Conservation (phyloP, 345 rosid species). For the Euphorbia tirucalli region DNA sequence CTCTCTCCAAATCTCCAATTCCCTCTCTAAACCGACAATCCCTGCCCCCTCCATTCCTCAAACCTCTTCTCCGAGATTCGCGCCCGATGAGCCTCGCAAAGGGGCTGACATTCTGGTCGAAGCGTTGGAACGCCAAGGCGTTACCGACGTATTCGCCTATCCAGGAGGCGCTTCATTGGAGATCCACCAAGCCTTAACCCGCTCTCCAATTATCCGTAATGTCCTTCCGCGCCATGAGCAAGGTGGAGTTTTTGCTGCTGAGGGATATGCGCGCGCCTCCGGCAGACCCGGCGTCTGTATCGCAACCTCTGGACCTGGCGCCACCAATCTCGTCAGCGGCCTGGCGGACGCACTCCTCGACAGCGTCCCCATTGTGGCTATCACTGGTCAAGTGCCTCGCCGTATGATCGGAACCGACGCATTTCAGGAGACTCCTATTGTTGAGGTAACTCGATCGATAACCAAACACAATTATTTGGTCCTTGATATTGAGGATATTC, state of each 20-base stretch:
- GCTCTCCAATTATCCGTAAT: slow-evolving; percentile 67
- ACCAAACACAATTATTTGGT: slow-evolving; percentile 89
- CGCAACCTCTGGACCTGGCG: slow-evolving; percentile 96
- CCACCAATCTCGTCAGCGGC: slow-evolving; percentile 85
- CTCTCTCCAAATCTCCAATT: slow-evolving; percentile 30
- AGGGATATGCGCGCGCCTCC: slow-evolving; percentile 87
- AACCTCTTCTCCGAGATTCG: slow-evolving; percentile 41
- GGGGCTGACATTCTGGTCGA: slow-evolving; percentile 94
- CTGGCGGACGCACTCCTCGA: slow-evolving; percentile 89
- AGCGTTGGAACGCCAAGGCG: slow-evolving; percentile 87
- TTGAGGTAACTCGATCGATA: slow-evolving; percentile 89
- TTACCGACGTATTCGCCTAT: slow-evolving; percentile 76
- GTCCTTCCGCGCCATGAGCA: slow-evolving; percentile 97
- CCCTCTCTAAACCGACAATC: slow-evolving; percentile 28
- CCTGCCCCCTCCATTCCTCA: slow-evolving; percentile 21
- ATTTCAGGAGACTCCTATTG: slow-evolving; percentile 88
- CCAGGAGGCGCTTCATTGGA: slow-evolving; percentile 98
- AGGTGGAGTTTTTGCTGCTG: slow-evolving; percentile 93
- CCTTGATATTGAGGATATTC: slow-evolving; percentile 84
- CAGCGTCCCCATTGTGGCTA: slow-evolving; percentile 85
- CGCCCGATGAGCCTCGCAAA: slow-evolving; percentile 74
- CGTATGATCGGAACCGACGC: slow-evolving; percentile 95
- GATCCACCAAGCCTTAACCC: slow-evolving; percentile 98
- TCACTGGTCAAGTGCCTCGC: slow-evolving; percentile 90
- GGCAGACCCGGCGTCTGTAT: slow-evolving; percentile 88